Conservation (phyloP, 129 eudicot genomes). For the Pulicaria dysenterica region DNA sequence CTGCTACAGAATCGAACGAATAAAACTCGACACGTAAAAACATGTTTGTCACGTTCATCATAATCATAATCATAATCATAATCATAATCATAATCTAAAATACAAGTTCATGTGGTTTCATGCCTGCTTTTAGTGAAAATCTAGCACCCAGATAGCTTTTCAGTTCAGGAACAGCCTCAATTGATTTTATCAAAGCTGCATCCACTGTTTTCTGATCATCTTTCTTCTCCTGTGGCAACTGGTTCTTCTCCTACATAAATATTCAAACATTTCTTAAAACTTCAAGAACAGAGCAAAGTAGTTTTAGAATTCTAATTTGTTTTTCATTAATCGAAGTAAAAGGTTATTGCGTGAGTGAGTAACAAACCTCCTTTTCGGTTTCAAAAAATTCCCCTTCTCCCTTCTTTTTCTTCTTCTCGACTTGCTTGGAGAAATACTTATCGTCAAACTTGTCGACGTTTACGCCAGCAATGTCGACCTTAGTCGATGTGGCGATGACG, state of each 20-base stretch:
- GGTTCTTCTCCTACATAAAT: conserved; percentile 44
- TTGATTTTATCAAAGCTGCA: conserved; percentile 47
- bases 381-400: conserved; percentile 69
- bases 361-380: conserved; percentile 50
- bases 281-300: too few relatives aligned
- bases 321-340: too few relatives aligned
- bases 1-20: too few relatives aligned
- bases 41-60: too few relatives aligned
- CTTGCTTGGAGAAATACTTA: conserved; percentile 60
- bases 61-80: too few relatives aligned
- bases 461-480: conserved; percentile 58
- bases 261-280: not conserved
- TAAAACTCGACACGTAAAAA: too few relatives aligned
- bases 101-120: conserved; percentile 63
- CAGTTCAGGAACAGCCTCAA: conserved; percentile 56
- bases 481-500: conserved; percentile 66
- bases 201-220: conserved; percentile 63
- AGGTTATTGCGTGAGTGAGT: not conserved
- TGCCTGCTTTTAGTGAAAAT: conserved; percentile 56
- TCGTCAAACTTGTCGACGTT: conserved; percentile 58
- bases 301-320: too few relatives aligned
- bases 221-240: conserved; percentile 13
- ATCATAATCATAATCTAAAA: conserved; percentile 28
- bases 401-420: conserved; percentile 66
- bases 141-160: conserved; percentile 59